Evolutionary conservation across 495 filamentous ascomycete genomes (phyloP), one percentile per base, ranked within the genome.

Genomic region (Chaetomidium leptoderma): DNA sequence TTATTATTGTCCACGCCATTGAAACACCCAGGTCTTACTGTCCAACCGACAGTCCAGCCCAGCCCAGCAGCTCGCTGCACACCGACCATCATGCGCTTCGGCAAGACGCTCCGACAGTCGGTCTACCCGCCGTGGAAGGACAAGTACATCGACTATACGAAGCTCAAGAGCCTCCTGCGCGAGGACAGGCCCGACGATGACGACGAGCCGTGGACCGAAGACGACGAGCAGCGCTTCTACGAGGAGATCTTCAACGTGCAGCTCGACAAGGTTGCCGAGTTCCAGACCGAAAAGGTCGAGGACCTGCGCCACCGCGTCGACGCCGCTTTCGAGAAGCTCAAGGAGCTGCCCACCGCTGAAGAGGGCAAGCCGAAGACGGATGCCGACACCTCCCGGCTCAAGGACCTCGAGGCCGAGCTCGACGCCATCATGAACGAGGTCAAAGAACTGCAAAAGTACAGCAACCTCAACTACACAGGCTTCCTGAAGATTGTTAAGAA

Each of bases 401-500:
- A 85, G 40, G 83, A 89, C 62, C 83, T 89, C 33, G 76, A 92
- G 57, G 65, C 78, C 35, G 90, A 97, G 69, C 79, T 98, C 39
- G 95, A 97, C 68, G 66, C 68, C 16, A 93, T 98, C 69, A 90
- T 88, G 17, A 86, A 88, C 67, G 92, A 98, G 71, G 87, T 92
- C 63, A 95, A 87, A 68, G 89, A 96, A 72, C 76, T 98, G 57
- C 90, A 95, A 70, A 96, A 91, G 68, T 98, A 92, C 73, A 93
- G 89, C 68, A 89, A 87, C 24, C 86, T 96, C 72, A 98, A 98
- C 71, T 98, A 95, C 72, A 96, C 95, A 10, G 95, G 91, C 30
- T 96, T 97, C 69, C 80, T 97, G 62, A 98, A 98, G 76, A 95
- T 95, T 26, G 91, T 88, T 24, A 98, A 98, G 82, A 98, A 98